Evolutionary conservation across 75 land plant genomes (phyloP), one percentile per base, ranked within the genome.

Genomic region (Picea glauca): DNA sequence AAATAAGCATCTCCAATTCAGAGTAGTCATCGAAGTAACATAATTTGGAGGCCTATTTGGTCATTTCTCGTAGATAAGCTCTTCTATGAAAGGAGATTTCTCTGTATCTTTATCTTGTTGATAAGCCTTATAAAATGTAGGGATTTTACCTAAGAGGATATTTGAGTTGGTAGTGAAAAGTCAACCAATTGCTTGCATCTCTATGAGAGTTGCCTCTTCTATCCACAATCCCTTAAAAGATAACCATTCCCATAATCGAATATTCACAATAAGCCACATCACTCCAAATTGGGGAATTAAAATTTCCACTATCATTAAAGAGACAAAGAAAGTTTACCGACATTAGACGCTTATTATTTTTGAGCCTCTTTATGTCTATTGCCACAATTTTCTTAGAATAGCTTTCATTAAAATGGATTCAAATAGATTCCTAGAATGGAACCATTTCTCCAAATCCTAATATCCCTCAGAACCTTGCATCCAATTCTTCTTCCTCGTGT

Each of bases 121-220:
- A 23, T 84, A 84, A 14, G 85, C 76, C 70, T 57, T 60, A 33
- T 78, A 84, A 74, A 77, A 84, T 43, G 85, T 58, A 15, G 80
- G 84, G 38, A 74, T 64, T 65, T 79, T 82, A 5, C 65, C 76
- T 68, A 82, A 63, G 13, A 82, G 59, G 74, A 79, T 82, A 23
- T 15, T 63, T 18, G 60, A 38, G 54, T 8, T 46, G 20, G 80
- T 38, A 20, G 13, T 13, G n/a, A 60, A 4, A 13, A 30, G 80
- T 38, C 40, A 38, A 38, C 40, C 1, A 1, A 38, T 2, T 38
- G 40, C 79, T 58, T 78, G 20, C 14, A 32, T 7, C 26, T 66
- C 70, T 1, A 66, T 59, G 8, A 46, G 0, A 46, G 54, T 54
- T 46, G 5, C 40, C 66, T 15, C 9, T 50, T 60, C 57, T 62